A percentile compares a stretch with the other conserved stretches of the same genome.
phyloP scores from a whole-genome alignment of 352 stramenopile genomes.

The Globisporangium spinosum region DNA sequence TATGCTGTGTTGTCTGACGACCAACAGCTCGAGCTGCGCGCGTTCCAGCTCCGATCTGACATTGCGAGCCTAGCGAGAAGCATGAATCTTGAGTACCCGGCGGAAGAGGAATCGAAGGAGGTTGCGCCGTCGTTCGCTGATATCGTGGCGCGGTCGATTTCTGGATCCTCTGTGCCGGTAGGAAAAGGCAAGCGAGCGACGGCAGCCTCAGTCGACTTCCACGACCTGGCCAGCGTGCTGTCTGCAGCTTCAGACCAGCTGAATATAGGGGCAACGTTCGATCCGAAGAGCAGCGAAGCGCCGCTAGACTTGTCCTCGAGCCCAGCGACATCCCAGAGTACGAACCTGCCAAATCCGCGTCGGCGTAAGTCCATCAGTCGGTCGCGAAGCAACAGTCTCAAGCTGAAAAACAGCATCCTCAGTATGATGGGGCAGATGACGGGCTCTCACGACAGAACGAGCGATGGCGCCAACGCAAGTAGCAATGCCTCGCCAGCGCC shows the following conservation, averaged over 20 bases:
- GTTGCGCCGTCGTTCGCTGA: neutral
- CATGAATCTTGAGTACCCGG: constrained; percentile 73
- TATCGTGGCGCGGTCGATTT: constrained; percentile 11
- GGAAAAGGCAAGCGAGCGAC: constrained; percentile 17
- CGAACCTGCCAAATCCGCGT: constrained; percentile 40
- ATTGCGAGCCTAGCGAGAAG: constrained; percentile 66
- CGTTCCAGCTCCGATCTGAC: constrained; percentile 61
- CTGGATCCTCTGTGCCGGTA: neutral
- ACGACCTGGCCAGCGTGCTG: constrained; percentile 41
- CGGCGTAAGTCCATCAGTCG: constrained; percentile 57
- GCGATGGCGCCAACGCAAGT: neutral
- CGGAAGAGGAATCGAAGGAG: constrained; percentile 23
- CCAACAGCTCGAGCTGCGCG: constrained; percentile 60
- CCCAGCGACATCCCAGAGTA: neutral
- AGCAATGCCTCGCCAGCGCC: neutral
- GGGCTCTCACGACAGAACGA: constrained; percentile 30
- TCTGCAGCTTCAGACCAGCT: constrained; percentile 15
- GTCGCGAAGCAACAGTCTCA: constrained; percentile 61
- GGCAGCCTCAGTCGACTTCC: constrained; percentile 38
- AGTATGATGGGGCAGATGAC: constrained; percentile 66
- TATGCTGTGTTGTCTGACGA: constrained; percentile 55
- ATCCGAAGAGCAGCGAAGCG: constrained; percentile 1
- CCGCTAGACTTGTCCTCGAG: constrained; percentile 10
- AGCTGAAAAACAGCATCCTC: constrained; percentile 50
- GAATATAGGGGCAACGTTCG: neutral